Evolutionary conservation across 331 rosid species (phyloP).

Genomic region (Quercus lobata): DNA sequence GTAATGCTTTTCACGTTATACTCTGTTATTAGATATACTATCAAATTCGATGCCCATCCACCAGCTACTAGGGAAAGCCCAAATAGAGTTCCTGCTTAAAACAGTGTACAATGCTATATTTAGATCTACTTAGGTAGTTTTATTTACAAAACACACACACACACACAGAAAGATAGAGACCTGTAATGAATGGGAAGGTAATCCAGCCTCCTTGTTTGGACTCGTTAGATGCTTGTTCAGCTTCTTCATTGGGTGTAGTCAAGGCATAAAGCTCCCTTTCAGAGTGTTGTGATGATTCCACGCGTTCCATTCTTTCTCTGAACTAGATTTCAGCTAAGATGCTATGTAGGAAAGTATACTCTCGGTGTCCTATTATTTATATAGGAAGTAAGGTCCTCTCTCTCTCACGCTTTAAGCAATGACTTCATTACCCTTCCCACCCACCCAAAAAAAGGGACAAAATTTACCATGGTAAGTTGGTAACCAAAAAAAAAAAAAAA

Average conservation of each 20-base stretch:
- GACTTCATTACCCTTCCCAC: too few species aligned
- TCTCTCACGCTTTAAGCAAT: too few species aligned
- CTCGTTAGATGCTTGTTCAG: neutral
- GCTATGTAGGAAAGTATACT: too few species aligned
- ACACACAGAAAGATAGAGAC: neutral
- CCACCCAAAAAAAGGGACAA: too few species aligned
- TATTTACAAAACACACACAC: too few species aligned
- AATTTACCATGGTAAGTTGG: too few species aligned
- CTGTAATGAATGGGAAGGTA: conserved; percentile 11
- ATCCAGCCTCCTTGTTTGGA: conserved; percentile 16
- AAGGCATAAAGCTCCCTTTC: neutral
- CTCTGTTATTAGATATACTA: conserved; percentile 26
- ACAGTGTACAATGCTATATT: neutral
- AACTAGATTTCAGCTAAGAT: neutral
- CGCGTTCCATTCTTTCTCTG: neutral
- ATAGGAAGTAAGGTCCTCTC: too few species aligned
- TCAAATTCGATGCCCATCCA: conserved; percentile 25
- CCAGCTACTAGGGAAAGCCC: conserved; percentile 25
- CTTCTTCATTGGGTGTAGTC: neutral
- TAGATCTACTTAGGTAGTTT: neutral
- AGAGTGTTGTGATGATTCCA: neutral
- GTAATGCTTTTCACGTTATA: conserved; percentile 23
- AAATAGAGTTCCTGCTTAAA: conserved; percentile 16
- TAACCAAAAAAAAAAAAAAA: too few species aligned
- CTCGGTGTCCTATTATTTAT: too few species aligned